Evolutionary conservation across 2,329 filamentous ascomycete genomes (phyloP), one percentile per base, ranked within the genome.

Genomic region (Sporothrix sp.): DNA sequence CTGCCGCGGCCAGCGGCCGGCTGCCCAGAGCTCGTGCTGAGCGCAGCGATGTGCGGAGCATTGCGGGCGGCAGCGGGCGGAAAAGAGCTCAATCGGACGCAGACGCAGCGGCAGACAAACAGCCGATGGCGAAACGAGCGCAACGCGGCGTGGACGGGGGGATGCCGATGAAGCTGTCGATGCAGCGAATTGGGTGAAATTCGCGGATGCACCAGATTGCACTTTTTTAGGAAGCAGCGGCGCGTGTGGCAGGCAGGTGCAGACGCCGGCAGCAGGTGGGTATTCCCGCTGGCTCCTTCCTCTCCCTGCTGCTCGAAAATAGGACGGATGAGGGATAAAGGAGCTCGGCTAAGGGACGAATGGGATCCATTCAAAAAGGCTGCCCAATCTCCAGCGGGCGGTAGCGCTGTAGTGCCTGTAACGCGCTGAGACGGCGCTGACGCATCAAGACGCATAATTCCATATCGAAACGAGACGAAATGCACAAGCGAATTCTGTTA

Each of bases 31-130:
- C 71, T 73, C 73, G 78, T 64, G 75, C 75, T 66, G 79, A 80
- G 71, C 74, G 78, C 71, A 83, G 70, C 68, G 79, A 82, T 67
- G 77, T 78, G 72, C 79, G 80, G 76, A 84, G 75, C 80, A 84
- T 84, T 72, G 73, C 40, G 72, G 70, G 28, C 71, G 71, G 69
- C 71, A 71, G 73, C 66, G 64, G 65, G 67, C 68, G 66, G 21
- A 30, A 33, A 2, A 36, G 16, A 13, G 13, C 14, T 23, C 30
- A 14, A 18, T 33, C 14, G n/a, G 35, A n/a, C 23, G n/a, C 30
- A 30, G 35, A n/a, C 27, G 37, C 23, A 45, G 39, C 25, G n/a
- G 16, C 32, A 27, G 23, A n/a, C 18, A 23, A 45, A 25, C 25
- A 18, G 32, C 32, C 38, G 32, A 44, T 37, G 38, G 16, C 30